Evolutionary conservation across 2,329 filamentous ascomycete species (phyloP), one percentile per base, ranked within the genome.

Genomic region (Coniochaeta sp.): DNA sequence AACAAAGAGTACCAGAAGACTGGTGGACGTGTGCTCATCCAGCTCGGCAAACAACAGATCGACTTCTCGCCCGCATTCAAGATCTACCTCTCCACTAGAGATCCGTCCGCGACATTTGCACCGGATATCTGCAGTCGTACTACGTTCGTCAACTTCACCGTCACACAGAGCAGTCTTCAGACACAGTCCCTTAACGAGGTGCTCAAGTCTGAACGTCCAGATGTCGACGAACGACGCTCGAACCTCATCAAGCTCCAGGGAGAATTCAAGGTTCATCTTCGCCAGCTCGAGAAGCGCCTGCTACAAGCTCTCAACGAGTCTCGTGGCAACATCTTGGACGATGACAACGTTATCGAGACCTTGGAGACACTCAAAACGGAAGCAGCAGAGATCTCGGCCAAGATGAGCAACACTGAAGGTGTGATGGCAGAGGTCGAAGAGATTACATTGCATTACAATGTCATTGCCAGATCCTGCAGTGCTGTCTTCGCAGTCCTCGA

Each of bases 1-100:
- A 99, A 99, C 79, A 99, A 99, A 74, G 95, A 99, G 72, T 99
- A 99, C 74, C 96, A 99, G 76, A 96, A 93, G 79, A 99, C 96
- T 31, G 95, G 95, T 67, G 95, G 95, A 24, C 93, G 95, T 83
- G 93, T 98, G 54, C 86, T 99, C 59, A 99, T 99, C 64, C 95
- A 99, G 75, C 89, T 99, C 44, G 95, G 95, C 69, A 97, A 95
- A 76, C 96, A 99, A 75, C 93, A 99, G 76, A 99, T 99, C 66
- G 95, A 99, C 74, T 99, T 99, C 77, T 99, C 95, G 58, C 93
- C 95, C 1, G 87, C 93, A 0, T 99, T 99, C 82, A 95, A 89
- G 77, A 83, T 99, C 34, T 99, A 96, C 73, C 80, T 99, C 43
- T 97, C 93, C 0, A 99, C 96, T 1, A 84, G 93, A 69, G 95